Conservation (phyloP, 192 early-diverging fungal species). For the Backusella luteola region DNA sequence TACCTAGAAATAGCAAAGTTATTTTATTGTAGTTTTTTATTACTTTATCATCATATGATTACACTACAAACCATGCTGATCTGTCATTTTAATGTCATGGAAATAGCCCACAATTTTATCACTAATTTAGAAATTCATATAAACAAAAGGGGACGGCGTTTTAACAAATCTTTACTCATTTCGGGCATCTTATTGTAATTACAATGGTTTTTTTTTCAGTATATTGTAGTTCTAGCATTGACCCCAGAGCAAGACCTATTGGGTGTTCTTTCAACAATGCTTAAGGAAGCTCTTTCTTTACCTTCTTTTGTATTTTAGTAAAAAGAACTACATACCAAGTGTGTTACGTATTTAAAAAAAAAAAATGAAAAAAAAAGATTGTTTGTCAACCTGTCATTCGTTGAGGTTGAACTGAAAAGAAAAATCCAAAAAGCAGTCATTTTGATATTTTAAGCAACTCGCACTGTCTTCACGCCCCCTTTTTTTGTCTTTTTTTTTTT, state of each 20-base stretch:
- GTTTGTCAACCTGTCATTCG: not conserved
- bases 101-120: not conserved
- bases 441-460: too few species aligned
- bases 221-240: conserved; percentile 3
- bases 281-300: not conserved
- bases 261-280: not conserved
- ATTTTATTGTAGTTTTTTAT: too few species aligned
- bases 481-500: not conserved
- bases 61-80: too few species aligned
- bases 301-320: not conserved
- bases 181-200: conserved; percentile 10
- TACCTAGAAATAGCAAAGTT: too few species aligned
- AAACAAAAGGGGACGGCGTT: not conserved
- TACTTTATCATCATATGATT: too few species aligned
- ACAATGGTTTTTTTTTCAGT: not conserved
- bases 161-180: not conserved
- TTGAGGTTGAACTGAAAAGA: not conserved
- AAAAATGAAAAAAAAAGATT: not conserved
- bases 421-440: not conserved
- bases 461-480: not conserved
- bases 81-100: not conserved
- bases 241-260: not conserved
- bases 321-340: not conserved
- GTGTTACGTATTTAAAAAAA: not conserved
- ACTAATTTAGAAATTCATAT: not conserved